Percentiles rank a stretch among this genome's conserved stretches.
phyloP scores from a whole-genome alignment of 805 yeast species.

The Suhomyces faveliae region DNA sequence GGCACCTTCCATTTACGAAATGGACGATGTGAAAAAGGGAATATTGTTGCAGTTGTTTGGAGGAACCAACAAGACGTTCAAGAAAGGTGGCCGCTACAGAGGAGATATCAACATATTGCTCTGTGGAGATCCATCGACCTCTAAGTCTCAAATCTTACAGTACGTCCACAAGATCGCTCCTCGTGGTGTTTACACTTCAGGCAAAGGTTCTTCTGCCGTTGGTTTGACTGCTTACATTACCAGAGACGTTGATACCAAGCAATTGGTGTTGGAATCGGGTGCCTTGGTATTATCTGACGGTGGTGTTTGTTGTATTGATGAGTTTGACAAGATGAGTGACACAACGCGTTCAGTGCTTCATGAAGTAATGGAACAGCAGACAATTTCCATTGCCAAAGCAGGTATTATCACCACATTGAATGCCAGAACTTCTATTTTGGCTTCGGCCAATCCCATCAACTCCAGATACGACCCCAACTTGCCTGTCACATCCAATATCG shows the following conservation, averaged over 20 bases:
- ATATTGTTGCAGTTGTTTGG: constrained; percentile 90
- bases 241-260: constrained; percentile 89
- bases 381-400: constrained; percentile 96
- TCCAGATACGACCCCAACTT: constrained; percentile 92
- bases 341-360: constrained; percentile 91
- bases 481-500: constrained; percentile 94
- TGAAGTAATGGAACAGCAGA: constrained; percentile 99
- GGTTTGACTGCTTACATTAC: constrained; percentile 98
- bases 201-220: constrained; percentile 98
- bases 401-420: constrained; percentile 96
- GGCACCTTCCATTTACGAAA: constrained; percentile 96
- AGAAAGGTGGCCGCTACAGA: constrained; percentile 90
- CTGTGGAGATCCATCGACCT: constrained; percentile 98
- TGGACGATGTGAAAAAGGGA: constrained; percentile 97
- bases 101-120: constrained; percentile 90
- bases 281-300: constrained; percentile 96
- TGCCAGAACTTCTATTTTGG: constrained; percentile 93
- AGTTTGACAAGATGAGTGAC: constrained; percentile 96
- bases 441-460: constrained; percentile 96
- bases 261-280: constrained; percentile 91
- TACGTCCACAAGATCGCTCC: constrained; percentile 98
- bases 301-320: constrained; percentile 98
- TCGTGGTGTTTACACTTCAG: constrained; percentile 95
- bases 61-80: constrained; percentile 86
- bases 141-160: constrained; percentile 90